Percentiles rank a stretch among this genome's conserved stretches.
These are phyloP conservation scores for Amniculicola lignicola DNA, from an alignment of 495 filamentous ascomycete species.

Conservation along the genomic window DNA sequence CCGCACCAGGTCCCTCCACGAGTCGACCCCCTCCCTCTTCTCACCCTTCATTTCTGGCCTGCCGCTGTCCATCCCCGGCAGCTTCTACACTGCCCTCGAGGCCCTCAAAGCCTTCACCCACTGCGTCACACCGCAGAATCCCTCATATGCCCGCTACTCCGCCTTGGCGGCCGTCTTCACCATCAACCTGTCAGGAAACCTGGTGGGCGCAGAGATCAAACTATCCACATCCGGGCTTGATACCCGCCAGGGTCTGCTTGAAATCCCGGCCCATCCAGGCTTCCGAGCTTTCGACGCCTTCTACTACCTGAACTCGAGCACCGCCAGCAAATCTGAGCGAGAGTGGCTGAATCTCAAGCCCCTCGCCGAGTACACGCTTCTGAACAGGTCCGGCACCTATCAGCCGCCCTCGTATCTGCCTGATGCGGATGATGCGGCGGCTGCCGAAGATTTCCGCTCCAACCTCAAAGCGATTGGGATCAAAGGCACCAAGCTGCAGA, in stretches of 20 bases:
- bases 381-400: constrained; percentile 81
- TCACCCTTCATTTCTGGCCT: constrained; percentile 76
- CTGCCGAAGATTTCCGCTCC: constrained; percentile 85
- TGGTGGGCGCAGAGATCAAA: constrained; percentile 71
- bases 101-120: constrained; percentile 81
- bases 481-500: constrained; percentile 75
- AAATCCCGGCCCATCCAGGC: constrained; percentile 73
- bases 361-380: constrained; percentile 71
- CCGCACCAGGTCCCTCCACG: constrained; percentile 70
- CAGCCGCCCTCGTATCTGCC: constrained; percentile 85
- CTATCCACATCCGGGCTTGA: constrained; percentile 87
- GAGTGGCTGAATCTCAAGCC: constrained; percentile 85
- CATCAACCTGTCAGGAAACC: constrained; percentile 72
- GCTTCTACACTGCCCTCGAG: constrained; percentile 70
- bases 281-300: constrained; percentile 97
- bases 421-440: constrained; percentile 87
- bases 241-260: constrained; percentile 73
- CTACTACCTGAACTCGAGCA: constrained; percentile 89
- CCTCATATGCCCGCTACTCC: constrained; percentile 76
- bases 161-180: constrained; percentile 77
- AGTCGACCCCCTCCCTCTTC: constrained; percentile 80
- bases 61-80: constrained; percentile 69
- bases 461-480: constrained; percentile 87
- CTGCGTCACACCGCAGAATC: constrained; percentile 84
- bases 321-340: constrained; percentile 84